Percentiles rank a stretch among this genome's conserved stretches.
These are phyloP conservation scores for Turnera subulata DNA, from an alignment of 345 rosid genomes.

Conservation along the genomic window DNA sequence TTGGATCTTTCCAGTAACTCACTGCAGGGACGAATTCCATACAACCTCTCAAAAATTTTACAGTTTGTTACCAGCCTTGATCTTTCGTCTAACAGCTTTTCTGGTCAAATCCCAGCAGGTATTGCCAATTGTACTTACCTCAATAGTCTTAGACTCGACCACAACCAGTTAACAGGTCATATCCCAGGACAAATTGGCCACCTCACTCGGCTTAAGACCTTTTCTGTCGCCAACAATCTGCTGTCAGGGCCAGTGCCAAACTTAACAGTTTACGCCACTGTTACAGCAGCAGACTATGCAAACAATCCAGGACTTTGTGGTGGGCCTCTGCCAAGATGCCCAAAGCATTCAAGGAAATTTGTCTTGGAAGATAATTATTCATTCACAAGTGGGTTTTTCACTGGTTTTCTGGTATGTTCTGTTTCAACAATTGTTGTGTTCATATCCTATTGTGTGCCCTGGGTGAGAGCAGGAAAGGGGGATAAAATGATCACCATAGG, in stretches of 20 bases:
- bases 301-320: slow-evolving; percentile 27
- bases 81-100: slow-evolving; percentile 24
- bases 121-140: slow-evolving; percentile 14
- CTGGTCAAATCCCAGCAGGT: slow-evolving; percentile 25
- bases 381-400: slow-evolving; percentile 7
- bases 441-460: slow-evolving; percentile 2
- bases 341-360: not conserved
- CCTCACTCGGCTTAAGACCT: slow-evolving; percentile 12
- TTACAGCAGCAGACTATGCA: slow-evolving; percentile 6
- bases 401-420: not conserved
- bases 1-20: slow-evolving; percentile 18
- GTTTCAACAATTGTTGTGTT: not conserved
- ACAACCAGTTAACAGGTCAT: slow-evolving; percentile 21
- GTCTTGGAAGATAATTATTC: not conserved
- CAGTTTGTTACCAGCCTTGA: not conserved
- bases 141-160: slow-evolving; percentile 16
- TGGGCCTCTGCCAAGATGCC: slow-evolving; percentile 9
- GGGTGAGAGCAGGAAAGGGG: not conserved
- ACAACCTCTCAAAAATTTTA: not conserved
- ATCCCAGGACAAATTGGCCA: slow-evolving; percentile 16
- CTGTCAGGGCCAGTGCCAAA: slow-evolving; percentile 23
- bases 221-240: slow-evolving; percentile 23
- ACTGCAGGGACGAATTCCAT: slow-evolving; percentile 20
- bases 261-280: not conserved
- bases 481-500: not conserved